Evolutionary conservation across 306 rosid species (phyloP), one percentile per base, ranked within the genome.

Genomic region (Gleditsia sinensis): DNA sequence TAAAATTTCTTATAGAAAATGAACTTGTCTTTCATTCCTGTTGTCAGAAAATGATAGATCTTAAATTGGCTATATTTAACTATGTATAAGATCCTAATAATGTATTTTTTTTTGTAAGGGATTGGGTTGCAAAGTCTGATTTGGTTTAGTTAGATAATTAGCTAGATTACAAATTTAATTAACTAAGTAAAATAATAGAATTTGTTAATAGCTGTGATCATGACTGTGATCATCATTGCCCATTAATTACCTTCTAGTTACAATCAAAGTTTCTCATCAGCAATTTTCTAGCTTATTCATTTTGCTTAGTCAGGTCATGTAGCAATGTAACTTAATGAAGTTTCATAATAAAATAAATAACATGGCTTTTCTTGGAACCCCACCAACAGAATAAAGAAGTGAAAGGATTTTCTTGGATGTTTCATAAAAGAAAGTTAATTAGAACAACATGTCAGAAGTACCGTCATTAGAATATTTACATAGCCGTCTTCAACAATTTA

Each of bases 381-480:
- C 40, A 40, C 24, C 46, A 62, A 74, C 12, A 46, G 40, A 71
- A 33, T 28, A n/a, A 64, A 19, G 42, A 32, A 61, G 45, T 25
- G 34, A 80, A 82, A 64, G 70, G 62, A 7, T 49, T 78, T 64
- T 63, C 77, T 78, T 69, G 67, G 75, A 82, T 51, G 45, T 40
- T 68, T 59, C 70, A 14, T 46, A 9, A 17, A 62, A 50, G 23
- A 68, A 51, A 21, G 0, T 50, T 2, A 74, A 53, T 43, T 11
- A 23, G 33, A 34, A 40, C 9, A 60, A 16, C 4, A 3, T 6
- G 84, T 65, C 78, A 32, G 34, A 56, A 75, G n/a, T n/a, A n/a
- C n/a, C n/a, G n/a, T 69, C 33, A 54, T 64, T 55, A 12, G 39
- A 77, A 33, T 25, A 27, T 55, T 48, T 51, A 5, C 66, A 16